Evolutionary conservation across 352 stramenopile genomes (phyloP).

Genomic region (Phytophthora cactorum): DNA sequence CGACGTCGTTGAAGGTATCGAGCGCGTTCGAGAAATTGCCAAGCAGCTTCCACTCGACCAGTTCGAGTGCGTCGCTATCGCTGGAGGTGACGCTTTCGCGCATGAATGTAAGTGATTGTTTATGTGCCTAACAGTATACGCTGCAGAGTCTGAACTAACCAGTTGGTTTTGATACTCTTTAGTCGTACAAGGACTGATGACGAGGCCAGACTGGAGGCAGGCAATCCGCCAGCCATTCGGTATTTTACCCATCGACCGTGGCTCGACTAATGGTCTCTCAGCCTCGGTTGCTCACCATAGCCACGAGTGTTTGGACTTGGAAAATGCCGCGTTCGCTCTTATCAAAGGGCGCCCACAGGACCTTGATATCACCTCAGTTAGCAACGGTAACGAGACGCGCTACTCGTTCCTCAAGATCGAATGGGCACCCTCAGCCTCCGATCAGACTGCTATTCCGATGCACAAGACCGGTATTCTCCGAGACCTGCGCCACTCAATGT

Average conservation of each 20-base stretch:
- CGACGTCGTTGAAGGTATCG: conserved; percentile 41
- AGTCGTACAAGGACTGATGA: conserved; percentile 75
- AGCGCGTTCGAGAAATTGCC: conserved; percentile 45
- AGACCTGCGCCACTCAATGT: conserved; percentile 55
- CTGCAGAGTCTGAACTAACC: conserved; percentile 3
- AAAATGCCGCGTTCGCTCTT: conserved; percentile 53
- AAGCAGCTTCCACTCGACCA: conserved; percentile 44
- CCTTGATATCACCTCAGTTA: conserved; percentile 61
- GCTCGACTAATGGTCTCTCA: conserved; percentile 60
- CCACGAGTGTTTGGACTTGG: conserved; percentile 30
- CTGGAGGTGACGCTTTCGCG: conserved; percentile 58
- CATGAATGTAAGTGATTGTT: conserved; percentile 45
- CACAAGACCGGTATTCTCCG: conserved; percentile 61
- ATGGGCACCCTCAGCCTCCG: conserved; percentile 70
- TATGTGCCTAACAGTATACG: neutral
- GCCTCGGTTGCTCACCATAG: conserved; percentile 52
- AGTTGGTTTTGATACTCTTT: conserved; percentile 1
- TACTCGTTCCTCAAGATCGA: conserved; percentile 78
- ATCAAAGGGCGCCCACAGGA: conserved; percentile 56
- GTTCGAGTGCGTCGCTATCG: conserved; percentile 64
- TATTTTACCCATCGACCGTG: conserved; percentile 42
- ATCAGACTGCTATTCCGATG: conserved; percentile 42
- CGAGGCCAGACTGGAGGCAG: conserved; percentile 58
- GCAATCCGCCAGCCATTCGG: conserved; percentile 59
- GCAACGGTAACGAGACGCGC: conserved; percentile 43